These are phyloP conservation scores for Protomyces gravidus DNA, from an alignment of 1,139 yeast species.

Conservation along the genomic window DNA sequence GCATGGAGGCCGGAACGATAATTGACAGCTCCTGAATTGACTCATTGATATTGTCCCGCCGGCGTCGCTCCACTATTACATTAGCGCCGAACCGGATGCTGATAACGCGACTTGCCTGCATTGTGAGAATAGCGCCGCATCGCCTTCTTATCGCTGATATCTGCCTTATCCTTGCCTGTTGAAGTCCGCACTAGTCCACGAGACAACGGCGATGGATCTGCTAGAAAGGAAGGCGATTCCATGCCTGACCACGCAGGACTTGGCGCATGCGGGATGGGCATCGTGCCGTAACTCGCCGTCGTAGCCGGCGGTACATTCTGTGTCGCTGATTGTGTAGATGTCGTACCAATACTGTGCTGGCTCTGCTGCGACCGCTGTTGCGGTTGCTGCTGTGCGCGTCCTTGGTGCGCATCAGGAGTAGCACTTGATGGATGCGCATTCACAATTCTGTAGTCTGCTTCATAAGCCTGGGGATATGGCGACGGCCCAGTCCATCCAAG, in stretches of 20 bases:
- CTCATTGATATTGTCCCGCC: conserved; percentile 85
- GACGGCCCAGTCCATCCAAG: conserved; percentile 13
- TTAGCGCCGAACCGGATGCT: conserved; percentile 6
- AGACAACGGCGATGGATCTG: neutral
- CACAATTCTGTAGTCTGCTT: neutral
- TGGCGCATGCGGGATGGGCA: neutral
- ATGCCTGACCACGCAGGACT: neutral
- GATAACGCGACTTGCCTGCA: too few species aligned
- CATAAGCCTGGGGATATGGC: neutral
- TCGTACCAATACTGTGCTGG: too few species aligned
- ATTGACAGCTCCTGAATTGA: conserved; percentile 75
- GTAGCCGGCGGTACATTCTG: neutral
- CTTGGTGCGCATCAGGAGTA: neutral
- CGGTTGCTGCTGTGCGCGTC: neutral
- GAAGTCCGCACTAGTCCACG: neutral
- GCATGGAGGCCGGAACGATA: conserved; percentile 52
- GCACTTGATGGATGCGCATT: neutral
- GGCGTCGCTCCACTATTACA: conserved; percentile 51
- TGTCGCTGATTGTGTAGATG: neutral
- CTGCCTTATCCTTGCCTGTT: conserved; percentile 1
- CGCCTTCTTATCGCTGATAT: conserved; percentile 41
- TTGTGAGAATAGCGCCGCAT: conserved; percentile 47
- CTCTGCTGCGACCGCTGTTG: too few species aligned
- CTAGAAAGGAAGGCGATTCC: neutral
- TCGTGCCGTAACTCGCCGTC: neutral